Conservation (phyloP, 805 yeast genomes). For the Candida oleophila region DNA sequence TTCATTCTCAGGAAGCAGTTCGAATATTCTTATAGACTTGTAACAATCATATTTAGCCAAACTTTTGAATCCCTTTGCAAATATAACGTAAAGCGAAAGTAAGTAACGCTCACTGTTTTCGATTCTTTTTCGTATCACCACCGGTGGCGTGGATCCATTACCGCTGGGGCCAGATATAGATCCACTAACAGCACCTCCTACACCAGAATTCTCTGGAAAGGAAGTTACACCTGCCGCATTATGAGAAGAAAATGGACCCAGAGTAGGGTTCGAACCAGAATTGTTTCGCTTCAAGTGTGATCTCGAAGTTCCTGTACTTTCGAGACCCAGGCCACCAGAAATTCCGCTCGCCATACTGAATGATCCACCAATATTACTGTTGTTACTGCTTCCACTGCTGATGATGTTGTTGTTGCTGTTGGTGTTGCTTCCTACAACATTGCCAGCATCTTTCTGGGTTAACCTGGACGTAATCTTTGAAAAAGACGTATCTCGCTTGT, state of each 20-base stretch:
- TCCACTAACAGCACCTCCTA: neutral
- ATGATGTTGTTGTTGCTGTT: conserved; percentile 4
- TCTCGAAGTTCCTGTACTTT: conserved; percentile 6
- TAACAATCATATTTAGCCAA: conserved; percentile 71
- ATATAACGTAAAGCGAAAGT: conserved; percentile 46
- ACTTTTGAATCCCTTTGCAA: conserved; percentile 62
- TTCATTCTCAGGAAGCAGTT: conserved; percentile 61
- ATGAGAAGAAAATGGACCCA: neutral
- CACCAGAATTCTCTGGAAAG: no score
- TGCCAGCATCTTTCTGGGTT: neutral
- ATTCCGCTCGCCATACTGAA: neutral
- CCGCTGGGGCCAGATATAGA: conserved; percentile 5
- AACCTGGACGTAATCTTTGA: conserved; percentile 49
- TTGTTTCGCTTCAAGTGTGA: conserved; percentile 19
- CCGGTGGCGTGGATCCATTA: neutral
- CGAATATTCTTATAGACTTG: conserved; percentile 71
- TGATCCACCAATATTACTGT: neutral
- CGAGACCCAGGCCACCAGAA: neutral
- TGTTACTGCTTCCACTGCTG: conserved; percentile 1
- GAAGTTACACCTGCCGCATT: neutral
- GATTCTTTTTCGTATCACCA: conserved; percentile 19
- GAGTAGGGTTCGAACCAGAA: conserved; percentile 10
- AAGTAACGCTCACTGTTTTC: conserved; percentile 41
- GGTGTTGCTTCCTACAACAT: neutral
- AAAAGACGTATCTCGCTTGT: conserved; percentile 32